phyloP scores from a whole-genome alignment of 108 stramenopile species.

The Fragilaria crotonensis region DNA sequence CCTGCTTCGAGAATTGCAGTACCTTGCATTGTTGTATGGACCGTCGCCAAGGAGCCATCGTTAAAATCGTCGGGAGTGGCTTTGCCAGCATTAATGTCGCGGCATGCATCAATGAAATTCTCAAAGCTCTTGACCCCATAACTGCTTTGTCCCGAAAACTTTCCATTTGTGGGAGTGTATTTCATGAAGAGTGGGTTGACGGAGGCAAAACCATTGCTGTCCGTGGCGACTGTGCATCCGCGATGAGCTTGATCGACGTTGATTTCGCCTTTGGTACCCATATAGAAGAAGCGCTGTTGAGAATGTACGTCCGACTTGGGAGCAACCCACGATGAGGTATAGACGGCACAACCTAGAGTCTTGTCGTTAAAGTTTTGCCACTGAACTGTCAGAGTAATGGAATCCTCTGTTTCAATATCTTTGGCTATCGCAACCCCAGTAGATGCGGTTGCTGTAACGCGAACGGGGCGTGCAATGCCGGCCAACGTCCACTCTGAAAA shows the following conservation, averaged over 20 bases:
- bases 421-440: constrained; percentile 88
- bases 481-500: constrained; percentile 97
- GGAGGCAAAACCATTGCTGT: constrained; percentile 78
- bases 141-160: constrained; percentile 92
- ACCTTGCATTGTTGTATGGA: constrained; percentile 90
- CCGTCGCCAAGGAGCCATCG: constrained; percentile 88
- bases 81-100: constrained; percentile 46
- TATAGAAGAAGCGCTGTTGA: constrained; percentile 99
- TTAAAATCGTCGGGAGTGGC: constrained; percentile 70
- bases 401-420: constrained; percentile 93
- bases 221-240: constrained; percentile 90
- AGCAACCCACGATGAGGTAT: constrained; percentile 96
- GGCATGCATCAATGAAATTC: constrained; percentile 67
- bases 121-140: constrained; percentile 96
- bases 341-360: constrained; percentile 88
- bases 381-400: constrained; percentile 96
- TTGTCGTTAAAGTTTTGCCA: constrained; percentile 86
- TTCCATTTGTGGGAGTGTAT: constrained; percentile 93
- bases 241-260: constrained; percentile 98
- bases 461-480: constrained; percentile 79
- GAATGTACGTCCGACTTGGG: constrained; percentile 96
- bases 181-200: constrained; percentile 99
- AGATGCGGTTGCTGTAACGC: constrained; percentile 89
- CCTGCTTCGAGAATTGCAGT: constrained; percentile 99
- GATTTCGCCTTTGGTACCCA: constrained; percentile 95